Evolutionary conservation across 768 basidiomycete species (phyloP).

Genomic region (Auricularia sp.): DNA sequence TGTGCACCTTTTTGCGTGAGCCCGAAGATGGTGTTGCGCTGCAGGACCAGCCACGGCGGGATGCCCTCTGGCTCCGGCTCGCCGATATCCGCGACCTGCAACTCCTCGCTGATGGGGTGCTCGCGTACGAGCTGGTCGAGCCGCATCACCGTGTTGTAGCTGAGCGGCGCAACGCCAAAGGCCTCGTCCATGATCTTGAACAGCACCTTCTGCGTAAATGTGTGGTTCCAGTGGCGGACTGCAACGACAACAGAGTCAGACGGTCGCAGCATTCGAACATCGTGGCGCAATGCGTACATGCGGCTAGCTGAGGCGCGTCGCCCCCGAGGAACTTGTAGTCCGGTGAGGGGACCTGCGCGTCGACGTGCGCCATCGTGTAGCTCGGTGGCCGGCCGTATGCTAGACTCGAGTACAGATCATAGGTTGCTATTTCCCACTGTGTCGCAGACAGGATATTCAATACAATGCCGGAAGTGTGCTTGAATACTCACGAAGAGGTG

Average conservation of each 20-base stretch:
- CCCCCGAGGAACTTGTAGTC: constrained; percentile 30
- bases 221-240: constrained; percentile 64
- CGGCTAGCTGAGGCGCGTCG: constrained; percentile 19
- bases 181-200: constrained; percentile 60
- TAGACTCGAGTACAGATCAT: neutral
- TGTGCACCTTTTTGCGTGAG: neutral
- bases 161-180: constrained; percentile 60
- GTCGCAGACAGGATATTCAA: no score
- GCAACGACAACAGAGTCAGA: constrained; percentile 38
- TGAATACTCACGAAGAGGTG: neutral
- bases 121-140: constrained; percentile 26
- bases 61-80: neutral
- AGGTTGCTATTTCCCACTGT: neutral
- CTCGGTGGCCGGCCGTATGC: constrained; percentile 52
- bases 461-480: no score
- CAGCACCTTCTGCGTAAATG: constrained; percentile 63
- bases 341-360: constrained; percentile 51
- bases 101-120: neutral
- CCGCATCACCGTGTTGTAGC: constrained; percentile 54
- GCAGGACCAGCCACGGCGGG: neutral
- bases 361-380: constrained; percentile 55
- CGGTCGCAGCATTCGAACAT: neutral
- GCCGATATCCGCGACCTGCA: neutral
- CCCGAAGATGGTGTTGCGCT: neutral
- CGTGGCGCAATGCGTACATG: constrained; percentile 27